Evolutionary conservation across 352 stramenopile genomes (phyloP).

Genomic region (Phytopythium litorale): DNA sequence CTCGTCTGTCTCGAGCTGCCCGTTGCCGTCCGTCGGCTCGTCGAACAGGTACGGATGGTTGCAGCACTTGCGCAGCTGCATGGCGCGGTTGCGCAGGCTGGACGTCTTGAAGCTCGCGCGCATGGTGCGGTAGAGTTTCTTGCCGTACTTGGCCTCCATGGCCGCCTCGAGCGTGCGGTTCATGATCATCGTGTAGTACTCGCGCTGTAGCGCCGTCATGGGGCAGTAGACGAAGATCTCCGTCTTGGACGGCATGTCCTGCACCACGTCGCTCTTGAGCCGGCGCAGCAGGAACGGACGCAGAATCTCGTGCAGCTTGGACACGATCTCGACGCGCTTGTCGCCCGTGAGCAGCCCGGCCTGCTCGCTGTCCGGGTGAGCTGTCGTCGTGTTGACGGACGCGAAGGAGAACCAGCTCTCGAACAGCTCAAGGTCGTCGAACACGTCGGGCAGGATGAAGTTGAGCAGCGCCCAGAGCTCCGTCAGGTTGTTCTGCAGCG

Average conservation of each 20-base stretch:
- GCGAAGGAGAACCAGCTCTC: constrained; percentile 98
- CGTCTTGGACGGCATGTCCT: constrained; percentile 95
- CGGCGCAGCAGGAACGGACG: constrained; percentile 95
- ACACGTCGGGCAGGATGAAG: constrained; percentile 97
- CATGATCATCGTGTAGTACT: constrained; percentile 94
- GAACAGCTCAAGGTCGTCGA: constrained; percentile 97
- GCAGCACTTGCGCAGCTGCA: constrained; percentile 85
- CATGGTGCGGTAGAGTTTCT: constrained; percentile 29
- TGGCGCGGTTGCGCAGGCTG: constrained; percentile 69
- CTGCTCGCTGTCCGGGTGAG: constrained; percentile 50
- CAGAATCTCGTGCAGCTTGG: constrained; percentile 97
- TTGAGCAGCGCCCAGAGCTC: constrained; percentile 99
- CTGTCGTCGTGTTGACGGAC: constrained; percentile 6
- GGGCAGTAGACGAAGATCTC: constrained; percentile 97
- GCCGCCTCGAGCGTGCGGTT: constrained; percentile 84
- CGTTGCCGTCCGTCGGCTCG: constrained; percentile 52
- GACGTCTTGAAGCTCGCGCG: constrained; percentile 41
- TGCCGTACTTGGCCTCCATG: constrained; percentile 81
- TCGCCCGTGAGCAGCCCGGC: constrained; percentile 86
- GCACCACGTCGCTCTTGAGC: constrained; percentile 93
- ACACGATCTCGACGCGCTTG: constrained; percentile 92
- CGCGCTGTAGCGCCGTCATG: constrained; percentile 92
- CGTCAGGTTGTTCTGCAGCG: constrained; percentile 97
- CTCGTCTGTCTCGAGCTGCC: constrained; percentile 73
- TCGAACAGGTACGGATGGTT: constrained; percentile 90